A percentile compares a stretch with the other conserved stretches of the same genome.
Conservation (phyloP, 768 basidiomycete genomes). For the Gymnopilus junonius region DNA sequence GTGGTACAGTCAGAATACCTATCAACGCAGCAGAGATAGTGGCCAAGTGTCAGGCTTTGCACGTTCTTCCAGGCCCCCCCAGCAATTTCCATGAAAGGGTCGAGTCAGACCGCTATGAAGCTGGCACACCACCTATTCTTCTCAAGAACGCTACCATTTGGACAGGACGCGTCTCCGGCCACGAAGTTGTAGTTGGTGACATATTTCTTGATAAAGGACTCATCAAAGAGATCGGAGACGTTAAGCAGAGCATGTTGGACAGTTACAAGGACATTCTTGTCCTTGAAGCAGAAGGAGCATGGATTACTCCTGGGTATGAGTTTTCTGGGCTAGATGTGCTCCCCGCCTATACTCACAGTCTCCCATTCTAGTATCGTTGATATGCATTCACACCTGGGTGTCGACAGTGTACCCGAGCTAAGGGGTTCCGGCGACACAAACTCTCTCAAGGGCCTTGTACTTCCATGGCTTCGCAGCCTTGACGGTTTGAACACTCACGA, state of each 20-base stretch:
- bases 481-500: constrained; percentile 83
- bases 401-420: constrained; percentile 33
- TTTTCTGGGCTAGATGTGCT: background rate
- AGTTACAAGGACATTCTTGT: constrained; percentile 35
- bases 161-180: constrained; percentile 58
- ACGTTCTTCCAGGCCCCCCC: constrained; percentile 51
- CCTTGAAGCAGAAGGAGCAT: constrained; percentile 63
- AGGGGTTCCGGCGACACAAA: constrained; percentile 54
- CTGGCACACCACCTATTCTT: constrained; percentile 64
- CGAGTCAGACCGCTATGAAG: constrained; percentile 63
- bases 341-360: background rate
- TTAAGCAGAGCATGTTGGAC: constrained; percentile 30
- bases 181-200: constrained; percentile 60
- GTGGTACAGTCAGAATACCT: constrained; percentile 30
- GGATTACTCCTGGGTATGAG: constrained; percentile 73
- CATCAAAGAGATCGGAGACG: constrained; percentile 53
- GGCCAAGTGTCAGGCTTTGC: constrained; percentile 53
- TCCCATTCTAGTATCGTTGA: constrained; percentile 35
- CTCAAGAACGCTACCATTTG: constrained; percentile 75
- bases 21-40: constrained; percentile 46
- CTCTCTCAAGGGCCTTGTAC: constrained; percentile 46
- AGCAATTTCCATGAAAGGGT: constrained; percentile 41
- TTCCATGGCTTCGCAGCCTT: constrained; percentile 67
- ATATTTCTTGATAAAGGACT: constrained; percentile 64
- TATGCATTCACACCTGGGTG: constrained; percentile 60